phyloP scores from a whole-genome alignment of 139 green algal species.

The Zygnema cylindricum region DNA sequence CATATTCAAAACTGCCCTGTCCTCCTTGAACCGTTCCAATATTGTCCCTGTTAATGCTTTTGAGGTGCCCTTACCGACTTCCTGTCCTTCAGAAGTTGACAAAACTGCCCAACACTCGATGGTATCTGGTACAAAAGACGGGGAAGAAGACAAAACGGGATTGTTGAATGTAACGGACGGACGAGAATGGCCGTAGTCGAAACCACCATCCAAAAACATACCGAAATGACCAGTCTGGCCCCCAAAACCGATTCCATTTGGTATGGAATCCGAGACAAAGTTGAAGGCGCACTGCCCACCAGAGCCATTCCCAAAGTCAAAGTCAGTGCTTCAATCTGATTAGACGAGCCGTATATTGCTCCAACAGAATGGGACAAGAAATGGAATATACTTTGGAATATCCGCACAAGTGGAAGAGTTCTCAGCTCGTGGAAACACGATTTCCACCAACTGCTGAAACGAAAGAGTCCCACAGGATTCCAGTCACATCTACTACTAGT shows the following conservation, averaged over 20 bases:
- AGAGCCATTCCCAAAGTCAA: background rate
- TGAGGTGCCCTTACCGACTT: background rate
- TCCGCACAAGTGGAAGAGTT: too few relatives aligned
- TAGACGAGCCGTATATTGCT: background rate
- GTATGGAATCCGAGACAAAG: constrained; percentile 42
- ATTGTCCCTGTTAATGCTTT: constrained; percentile 33
- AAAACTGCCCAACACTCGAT: constrained; percentile 51
- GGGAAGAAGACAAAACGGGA: constrained; percentile 34
- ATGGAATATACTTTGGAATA: background rate
- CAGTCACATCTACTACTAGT: too few relatives aligned
- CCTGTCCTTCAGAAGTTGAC: background rate
- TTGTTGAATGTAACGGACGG: constrained; percentile 40
- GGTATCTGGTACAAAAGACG: constrained; percentile 12
- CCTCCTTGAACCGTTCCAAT: constrained; percentile 52
- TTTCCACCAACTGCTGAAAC: too few relatives aligned
- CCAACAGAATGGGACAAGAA: background rate
- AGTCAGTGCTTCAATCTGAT: background rate
- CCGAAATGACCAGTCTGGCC: constrained; percentile 42
- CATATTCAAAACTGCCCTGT: constrained; percentile 48
- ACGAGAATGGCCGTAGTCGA: constrained; percentile 39
- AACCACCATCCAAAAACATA: constrained; percentile 28
- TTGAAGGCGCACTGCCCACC: constrained; percentile 34
- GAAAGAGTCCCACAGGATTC: too few relatives aligned
- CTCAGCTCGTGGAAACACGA: too few relatives aligned
- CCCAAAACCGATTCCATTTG: constrained; percentile 56